Percentiles rank a stretch among this genome's conserved stretches.
Evolutionary conservation across 257 asterid genomes (phyloP).

Genomic region (Coffea canephora): DNA sequence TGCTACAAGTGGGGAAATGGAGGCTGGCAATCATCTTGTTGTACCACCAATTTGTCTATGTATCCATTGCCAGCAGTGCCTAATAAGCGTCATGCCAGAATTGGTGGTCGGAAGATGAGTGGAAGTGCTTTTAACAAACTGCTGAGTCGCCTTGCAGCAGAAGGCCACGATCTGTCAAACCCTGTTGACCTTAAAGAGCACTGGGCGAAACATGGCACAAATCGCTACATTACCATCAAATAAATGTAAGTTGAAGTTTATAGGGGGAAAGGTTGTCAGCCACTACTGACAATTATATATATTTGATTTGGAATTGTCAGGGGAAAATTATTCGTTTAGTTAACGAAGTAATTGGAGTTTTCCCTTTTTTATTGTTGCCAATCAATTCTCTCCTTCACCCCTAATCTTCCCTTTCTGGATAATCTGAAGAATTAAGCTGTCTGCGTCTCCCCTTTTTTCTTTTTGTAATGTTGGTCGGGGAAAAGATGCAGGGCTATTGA

Average conservation of each 20-base stretch:
- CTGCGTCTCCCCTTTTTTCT: neutral
- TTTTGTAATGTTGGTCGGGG: slow-evolving; percentile 7
- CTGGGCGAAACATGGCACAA: slow-evolving; percentile 99
- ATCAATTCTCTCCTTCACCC: neutral
- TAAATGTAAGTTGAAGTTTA: slow-evolving; percentile 19
- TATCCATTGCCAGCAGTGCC: slow-evolving; percentile 93
- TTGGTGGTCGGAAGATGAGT: slow-evolving; percentile 97
- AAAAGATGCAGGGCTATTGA: slow-evolving; percentile 11
- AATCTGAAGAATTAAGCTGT: neutral
- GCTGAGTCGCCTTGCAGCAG: slow-evolving; percentile 81
- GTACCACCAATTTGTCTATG: slow-evolving; percentile 82
- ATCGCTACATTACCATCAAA: slow-evolving; percentile 94
- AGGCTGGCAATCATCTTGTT: slow-evolving; percentile 99
- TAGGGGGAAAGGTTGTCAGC: neutral
- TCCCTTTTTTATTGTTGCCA: neutral
- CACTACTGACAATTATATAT: neutral
- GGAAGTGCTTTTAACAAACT: slow-evolving; percentile 94
- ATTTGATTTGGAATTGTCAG: neutral
- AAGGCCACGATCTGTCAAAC: slow-evolving; percentile 76
- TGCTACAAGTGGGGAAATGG: slow-evolving; percentile 99
- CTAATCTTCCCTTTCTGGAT: slow-evolving; percentile 7
- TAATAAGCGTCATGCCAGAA: slow-evolving; percentile 87
- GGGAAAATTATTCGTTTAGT: neutral
- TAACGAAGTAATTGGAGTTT: slow-evolving; percentile 1
- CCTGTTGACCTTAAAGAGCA: slow-evolving; percentile 87